phyloP scores from a whole-genome alignment of 2,329 filamentous ascomycete genomes.

The Botryosphaeria dothidea region DNA sequence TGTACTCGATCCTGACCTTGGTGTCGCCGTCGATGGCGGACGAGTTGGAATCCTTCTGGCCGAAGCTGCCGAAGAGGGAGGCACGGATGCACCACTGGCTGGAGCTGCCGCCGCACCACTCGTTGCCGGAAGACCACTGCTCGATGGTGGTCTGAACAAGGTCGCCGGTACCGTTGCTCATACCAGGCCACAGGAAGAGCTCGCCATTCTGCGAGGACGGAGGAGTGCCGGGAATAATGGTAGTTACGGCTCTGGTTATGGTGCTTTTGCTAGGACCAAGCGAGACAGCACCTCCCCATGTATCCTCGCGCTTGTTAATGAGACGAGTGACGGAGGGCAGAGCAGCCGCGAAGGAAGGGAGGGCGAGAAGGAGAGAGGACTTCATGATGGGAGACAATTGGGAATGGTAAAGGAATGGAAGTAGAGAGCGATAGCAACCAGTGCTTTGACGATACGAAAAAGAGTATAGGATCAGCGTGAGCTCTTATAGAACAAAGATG shows the following conservation, averaged over 20 bases:
- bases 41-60: constrained; percentile 37
- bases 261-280: constrained; percentile 40
- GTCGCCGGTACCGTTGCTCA: constrained; percentile 48
- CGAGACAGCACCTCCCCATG: constrained; percentile 42
- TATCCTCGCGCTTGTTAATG: constrained; percentile 26
- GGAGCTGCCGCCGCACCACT: constrained; percentile 42
- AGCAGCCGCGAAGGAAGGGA: constrained; percentile 2
- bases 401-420: neutral
- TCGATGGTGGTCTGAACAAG: constrained; percentile 46
- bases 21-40: constrained; percentile 28
- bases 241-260: constrained; percentile 44
- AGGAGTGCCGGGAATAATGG: constrained; percentile 41
- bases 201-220: constrained; percentile 40
- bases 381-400: neutral
- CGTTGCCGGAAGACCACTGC: constrained; percentile 40
- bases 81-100: constrained; percentile 46
- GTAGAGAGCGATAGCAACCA: neutral
- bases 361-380: neutral
- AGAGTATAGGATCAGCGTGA: neutral
- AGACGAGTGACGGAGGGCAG: neutral
- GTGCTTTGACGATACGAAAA: neutral
- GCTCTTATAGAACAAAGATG: neutral
- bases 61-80: constrained; percentile 44
- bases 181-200: constrained; percentile 48
- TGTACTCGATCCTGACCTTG: constrained; percentile 37